Base-by-base conservation (phyloP, 2,329 filamentous ascomycete genomes). In the Grosmannia penicillata region DNA sequence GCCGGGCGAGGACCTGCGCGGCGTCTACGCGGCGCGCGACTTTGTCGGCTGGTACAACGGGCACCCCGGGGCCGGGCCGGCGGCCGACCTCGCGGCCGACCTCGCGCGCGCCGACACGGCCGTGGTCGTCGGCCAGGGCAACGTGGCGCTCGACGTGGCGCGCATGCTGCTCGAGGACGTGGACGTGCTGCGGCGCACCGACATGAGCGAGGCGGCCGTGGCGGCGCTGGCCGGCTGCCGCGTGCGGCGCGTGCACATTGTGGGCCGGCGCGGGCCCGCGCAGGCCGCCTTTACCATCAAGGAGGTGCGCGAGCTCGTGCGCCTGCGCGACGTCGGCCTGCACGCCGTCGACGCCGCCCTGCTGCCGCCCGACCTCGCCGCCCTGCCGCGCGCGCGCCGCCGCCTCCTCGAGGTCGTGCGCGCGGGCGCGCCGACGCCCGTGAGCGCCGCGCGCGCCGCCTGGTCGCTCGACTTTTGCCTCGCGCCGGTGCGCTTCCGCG, bases 31-130 rank as follows among this genome's bases (percentile, higher is more conserved):
- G 8, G 91, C 91, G 3, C 75, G 91, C 22, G 80, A 86, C 28
- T 95, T 96, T 55, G 91, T 98, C 2, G 91, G 87, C 15, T 98
- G 91, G 91, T 98, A 98, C 58, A 98, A 98, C 56, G 91, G 91
- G 3, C 68, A 94, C 3, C 91, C 91, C 0, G 82, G 93, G 24
- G 11, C 8, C n/a, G 6, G 5, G 17, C 26, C 18, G 24, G 4
- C 9, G 4, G n/a, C 35, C 4, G 7, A 18, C 15, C 30, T 47
- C 10, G 63, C 70, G n/a, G 82, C 86, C 0, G 72, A 85, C 51
- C 67, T 96, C 21, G 71, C 75, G 1, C 64, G 67, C 9, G 82
- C 81, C 1, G 84, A 94, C 36, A 78, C 87, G 44, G 91, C 84
- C 2, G 75, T 95, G 24, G 70, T 98, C 34, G 77, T 98, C 46